These are phyloP conservation scores for Chaetomiaceae sp. DNA, from an alignment of 2,329 filamentous ascomycete genomes.

Conservation along the genomic window DNA sequence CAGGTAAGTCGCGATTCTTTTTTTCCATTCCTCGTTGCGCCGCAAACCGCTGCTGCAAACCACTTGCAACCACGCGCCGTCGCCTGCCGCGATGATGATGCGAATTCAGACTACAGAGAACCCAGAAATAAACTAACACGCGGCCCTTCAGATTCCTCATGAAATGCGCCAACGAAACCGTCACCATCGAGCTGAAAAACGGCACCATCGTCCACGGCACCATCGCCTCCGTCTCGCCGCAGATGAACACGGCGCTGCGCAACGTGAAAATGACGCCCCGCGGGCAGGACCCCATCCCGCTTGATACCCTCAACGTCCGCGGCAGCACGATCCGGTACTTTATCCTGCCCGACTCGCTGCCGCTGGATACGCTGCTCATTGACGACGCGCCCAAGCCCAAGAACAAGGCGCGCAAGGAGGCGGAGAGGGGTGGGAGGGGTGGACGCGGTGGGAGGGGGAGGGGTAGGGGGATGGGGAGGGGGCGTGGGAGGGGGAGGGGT, in stretches of 20 bases:
- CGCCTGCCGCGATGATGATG: neutral
- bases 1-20: conserved; percentile 58
- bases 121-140: conserved; percentile 30
- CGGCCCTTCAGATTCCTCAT: conserved; percentile 84
- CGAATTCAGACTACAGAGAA: neutral
- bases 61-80: conserved; percentile 8
- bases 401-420: conserved; percentile 98
- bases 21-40: no score
- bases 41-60: neutral
- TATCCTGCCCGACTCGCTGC: conserved; percentile 92
- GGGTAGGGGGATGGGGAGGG: conserved; percentile 32
- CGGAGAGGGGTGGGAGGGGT: conserved; percentile 44
- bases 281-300: conserved; percentile 77
- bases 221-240: conserved; percentile 91
- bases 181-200: conserved; percentile 98
- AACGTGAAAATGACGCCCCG: conserved; percentile 95
- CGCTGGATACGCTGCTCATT: conserved; percentile 89
- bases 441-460: conserved; percentile 20
- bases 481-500: conserved; percentile 5
- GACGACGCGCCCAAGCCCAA: conserved; percentile 98
- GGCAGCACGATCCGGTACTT: conserved; percentile 78
- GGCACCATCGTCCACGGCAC: conserved; percentile 96
- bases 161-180: conserved; percentile 99
- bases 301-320: conserved; percentile 95
- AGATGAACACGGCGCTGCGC: conserved; percentile 97